Percentiles rank a stretch among this genome's conserved stretches.
Evolutionary conservation across 139 green algal genomes (phyloP).

Genomic region (Coccomyxa sp.): DNA sequence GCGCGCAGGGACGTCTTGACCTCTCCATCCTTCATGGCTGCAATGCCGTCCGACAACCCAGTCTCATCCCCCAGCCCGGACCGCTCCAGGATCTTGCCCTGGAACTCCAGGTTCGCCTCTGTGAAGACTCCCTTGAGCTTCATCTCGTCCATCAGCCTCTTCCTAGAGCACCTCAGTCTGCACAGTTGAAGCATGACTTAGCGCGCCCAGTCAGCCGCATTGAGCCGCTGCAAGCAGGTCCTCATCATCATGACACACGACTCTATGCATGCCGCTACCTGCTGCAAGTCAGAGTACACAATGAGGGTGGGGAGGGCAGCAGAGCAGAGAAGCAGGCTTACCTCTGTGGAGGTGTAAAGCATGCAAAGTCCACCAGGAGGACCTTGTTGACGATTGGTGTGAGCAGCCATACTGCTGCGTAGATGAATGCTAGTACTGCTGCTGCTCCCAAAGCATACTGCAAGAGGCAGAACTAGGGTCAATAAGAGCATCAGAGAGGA

Average conservation of each 20-base stretch:
- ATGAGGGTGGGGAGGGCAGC: background rate
- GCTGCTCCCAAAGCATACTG: background rate
- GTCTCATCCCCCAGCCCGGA: constrained; percentile 90
- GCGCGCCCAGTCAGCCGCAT: background rate
- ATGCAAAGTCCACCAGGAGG: constrained; percentile 43
- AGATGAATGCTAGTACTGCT: background rate
- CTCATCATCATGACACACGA: background rate
- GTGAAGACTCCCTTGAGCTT: constrained; percentile 45
- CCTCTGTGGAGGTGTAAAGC: constrained; percentile 13
- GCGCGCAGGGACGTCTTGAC: background rate
- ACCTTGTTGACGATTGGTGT: constrained; percentile 9
- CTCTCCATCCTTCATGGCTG: background rate
- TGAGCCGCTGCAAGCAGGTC: background rate
- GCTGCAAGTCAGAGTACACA: background rate
- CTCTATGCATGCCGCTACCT: background rate
- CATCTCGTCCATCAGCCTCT: background rate
- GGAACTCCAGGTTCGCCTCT: constrained; percentile 80
- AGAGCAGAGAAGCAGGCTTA: background rate
- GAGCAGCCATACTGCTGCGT: background rate
- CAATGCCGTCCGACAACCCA: constrained; percentile 25
- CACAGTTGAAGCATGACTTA: background rate
- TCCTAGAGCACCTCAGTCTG: background rate
- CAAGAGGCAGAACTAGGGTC: background rate
- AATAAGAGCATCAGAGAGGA: too few species aligned
- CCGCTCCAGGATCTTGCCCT: constrained; percentile 81